Conservation (phyloP, 2,329 filamentous ascomycete genomes). For the Nigrospora osmanthi region DNA sequence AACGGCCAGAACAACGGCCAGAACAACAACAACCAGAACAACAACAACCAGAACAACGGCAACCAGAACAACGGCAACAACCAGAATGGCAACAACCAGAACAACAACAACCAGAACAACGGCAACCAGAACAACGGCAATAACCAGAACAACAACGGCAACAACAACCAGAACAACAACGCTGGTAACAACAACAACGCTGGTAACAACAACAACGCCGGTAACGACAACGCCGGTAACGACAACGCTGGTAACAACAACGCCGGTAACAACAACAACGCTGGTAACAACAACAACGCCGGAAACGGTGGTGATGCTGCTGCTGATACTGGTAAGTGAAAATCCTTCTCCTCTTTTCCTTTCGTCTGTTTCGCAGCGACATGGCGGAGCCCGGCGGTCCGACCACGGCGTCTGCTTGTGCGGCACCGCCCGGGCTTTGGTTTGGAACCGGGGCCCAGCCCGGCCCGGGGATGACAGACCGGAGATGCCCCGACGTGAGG, state of each 20-base stretch:
- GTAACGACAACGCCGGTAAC: background rate
- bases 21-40: background rate
- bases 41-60: background rate
- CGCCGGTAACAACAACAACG: background rate
- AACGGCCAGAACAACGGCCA: background rate
- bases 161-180: background rate
- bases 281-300: background rate
- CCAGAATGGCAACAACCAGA: background rate
- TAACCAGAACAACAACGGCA: slow-evolving; percentile 4
- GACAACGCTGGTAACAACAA: background rate
- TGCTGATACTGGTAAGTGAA: background rate
- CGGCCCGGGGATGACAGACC: too few relatives aligned
- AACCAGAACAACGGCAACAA: background rate
- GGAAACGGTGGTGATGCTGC: background rate
- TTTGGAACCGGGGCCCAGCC: too few relatives aligned
- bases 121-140: slow-evolving; percentile 4
- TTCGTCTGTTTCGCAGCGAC: too few relatives aligned
- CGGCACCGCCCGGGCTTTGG: background rate
- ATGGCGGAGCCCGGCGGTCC: too few relatives aligned
- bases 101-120: slow-evolving; percentile 2
- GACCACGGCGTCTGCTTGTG: too few relatives aligned
- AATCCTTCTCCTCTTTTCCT: too few relatives aligned
- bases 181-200: background rate
- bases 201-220: background rate
- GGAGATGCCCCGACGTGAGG: too few relatives aligned